Conservation (phyloP, 306 rosid genomes). For the Pyrus bretschneideri region DNA sequence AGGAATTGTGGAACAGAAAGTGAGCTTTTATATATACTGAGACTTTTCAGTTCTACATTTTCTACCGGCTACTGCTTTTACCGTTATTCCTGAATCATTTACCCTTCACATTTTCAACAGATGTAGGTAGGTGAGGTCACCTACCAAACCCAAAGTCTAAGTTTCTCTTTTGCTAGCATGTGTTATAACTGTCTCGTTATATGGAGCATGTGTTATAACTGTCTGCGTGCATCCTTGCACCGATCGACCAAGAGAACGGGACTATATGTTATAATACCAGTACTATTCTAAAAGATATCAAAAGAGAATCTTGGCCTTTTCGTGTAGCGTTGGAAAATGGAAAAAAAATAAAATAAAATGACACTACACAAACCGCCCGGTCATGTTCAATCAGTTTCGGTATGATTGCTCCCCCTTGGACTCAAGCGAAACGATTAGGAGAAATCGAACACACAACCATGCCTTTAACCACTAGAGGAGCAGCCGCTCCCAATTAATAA, state of each 20-base stretch:
- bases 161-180: not conserved
- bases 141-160: not conserved
- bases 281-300: too few species aligned
- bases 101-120: not conserved
- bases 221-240: not conserved
- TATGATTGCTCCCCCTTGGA: too few species aligned
- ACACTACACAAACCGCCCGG: not conserved
- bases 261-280: too few species aligned
- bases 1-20: slow-evolving; percentile 8
- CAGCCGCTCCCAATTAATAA: not conserved
- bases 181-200: not conserved
- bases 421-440: too few species aligned
- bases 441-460: too few species aligned
- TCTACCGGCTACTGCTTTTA: too few species aligned
- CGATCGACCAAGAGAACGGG: not conserved
- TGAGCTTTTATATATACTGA: not conserved
- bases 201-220: not conserved
- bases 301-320: too few species aligned
- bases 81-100: too few species aligned
- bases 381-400: too few species aligned
- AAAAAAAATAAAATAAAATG: too few species aligned
- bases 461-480: not conserved
- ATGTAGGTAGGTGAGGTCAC: not conserved
- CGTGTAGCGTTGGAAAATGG: not conserved
- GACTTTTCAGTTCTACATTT: too few species aligned